These are phyloP conservation scores for Cercophora scortea DNA, from an alignment of 495 filamentous ascomycete genomes.

Conservation along the genomic window DNA sequence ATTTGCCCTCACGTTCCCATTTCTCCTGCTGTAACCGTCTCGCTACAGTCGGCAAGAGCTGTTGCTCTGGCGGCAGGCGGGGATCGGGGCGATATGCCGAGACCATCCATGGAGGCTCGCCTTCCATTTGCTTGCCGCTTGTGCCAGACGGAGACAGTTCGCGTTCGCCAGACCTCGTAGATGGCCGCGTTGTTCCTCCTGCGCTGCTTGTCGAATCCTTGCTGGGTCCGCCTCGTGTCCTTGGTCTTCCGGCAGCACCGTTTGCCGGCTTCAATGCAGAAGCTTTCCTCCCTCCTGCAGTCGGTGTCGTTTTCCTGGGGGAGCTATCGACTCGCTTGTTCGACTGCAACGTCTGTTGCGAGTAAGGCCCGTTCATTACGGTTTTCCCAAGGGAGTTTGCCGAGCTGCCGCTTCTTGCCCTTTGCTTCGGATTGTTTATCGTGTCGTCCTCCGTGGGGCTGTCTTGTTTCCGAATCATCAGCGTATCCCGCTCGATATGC, in stretches of 20 bases:
- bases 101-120: conserved; percentile 91
- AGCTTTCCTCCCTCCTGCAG: conserved; percentile 28
- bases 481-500: conserved; percentile 64
- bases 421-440: conserved; percentile 46
- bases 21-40: conserved; percentile 88
- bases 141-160: conserved; percentile 32
- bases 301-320: conserved; percentile 32
- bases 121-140: conserved; percentile 67
- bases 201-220: conserved; percentile 46
- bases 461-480: conserved; percentile 54
- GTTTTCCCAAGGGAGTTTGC: conserved; percentile 50
- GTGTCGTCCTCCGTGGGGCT: conserved; percentile 54
- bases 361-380: conserved; percentile 25
- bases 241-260: conserved; percentile 46
- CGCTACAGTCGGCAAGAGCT: conserved; percentile 89
- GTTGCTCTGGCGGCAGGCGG: conserved; percentile 86
- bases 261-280: conserved; percentile 30
- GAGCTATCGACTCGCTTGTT: conserved; percentile 39
- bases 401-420: conserved; percentile 66
- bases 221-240: conserved; percentile 49
- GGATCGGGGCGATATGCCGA: conserved; percentile 95
- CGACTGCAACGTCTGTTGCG: conserved; percentile 22
- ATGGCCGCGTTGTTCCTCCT: conserved; percentile 37
- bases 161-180: conserved; percentile 44
- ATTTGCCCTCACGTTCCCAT: conserved; percentile 85